phyloP scores from a whole-genome alignment of 2,329 filamentous ascomycete genomes.

The Fusarium sp. region DNA sequence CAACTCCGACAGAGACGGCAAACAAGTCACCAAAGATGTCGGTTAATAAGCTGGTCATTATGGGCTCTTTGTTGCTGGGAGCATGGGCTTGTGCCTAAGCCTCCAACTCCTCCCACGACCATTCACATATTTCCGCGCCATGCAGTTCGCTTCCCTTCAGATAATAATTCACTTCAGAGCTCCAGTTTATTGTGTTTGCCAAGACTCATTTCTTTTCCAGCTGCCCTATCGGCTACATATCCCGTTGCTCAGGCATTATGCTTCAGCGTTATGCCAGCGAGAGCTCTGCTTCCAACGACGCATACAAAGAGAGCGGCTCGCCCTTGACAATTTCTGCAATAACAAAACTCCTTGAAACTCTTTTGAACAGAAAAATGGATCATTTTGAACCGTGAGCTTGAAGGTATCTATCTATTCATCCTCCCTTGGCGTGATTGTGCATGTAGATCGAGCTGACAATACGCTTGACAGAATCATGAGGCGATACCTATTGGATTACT shows the following conservation, averaged over 20 bases:
- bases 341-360: background rate
- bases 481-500: background rate
- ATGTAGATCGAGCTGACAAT: background rate
- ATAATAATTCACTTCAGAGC: background rate
- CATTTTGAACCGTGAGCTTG: background rate
- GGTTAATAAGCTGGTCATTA: background rate
- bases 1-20: background rate
- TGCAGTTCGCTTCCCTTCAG: background rate
- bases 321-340: background rate
- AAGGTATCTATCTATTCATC: background rate
- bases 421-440: background rate
- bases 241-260: constrained; percentile 32
- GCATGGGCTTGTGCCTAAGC: background rate
- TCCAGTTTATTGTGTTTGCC: background rate
- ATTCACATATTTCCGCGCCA: background rate
- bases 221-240: background rate
- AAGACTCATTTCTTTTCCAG: background rate
- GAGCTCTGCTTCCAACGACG: background rate
- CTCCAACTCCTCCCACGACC: background rate
- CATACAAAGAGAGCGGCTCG: constrained; percentile 24
- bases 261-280: constrained; percentile 35
- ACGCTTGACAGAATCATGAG: background rate
- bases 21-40: background rate
- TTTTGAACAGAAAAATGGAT: background rate
- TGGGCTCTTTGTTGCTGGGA: constrained; percentile 6